Evolutionary conservation across 371 early-diverging fungal genomes (phyloP), one percentile per base, ranked within the genome.

Genomic region (Smittium culicis): DNA sequence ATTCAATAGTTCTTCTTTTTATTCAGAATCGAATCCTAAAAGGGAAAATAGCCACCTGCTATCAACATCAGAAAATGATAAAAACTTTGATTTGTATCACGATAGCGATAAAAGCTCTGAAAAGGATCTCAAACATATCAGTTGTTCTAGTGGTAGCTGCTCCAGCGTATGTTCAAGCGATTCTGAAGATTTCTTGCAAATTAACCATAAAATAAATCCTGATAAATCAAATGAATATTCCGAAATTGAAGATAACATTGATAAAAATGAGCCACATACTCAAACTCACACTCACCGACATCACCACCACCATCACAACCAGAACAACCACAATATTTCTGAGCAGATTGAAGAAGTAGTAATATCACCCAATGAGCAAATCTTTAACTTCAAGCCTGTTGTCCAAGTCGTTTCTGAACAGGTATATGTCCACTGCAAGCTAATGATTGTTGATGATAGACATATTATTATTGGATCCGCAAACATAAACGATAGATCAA

Each of bases 401-500:
- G 69, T 73, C 35, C 73, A 78, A 35, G 61, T 77, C 5, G 88
- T 90, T 0, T 88, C 87, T 3, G 94, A 96, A 73, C 81, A 88
- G 61, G 75, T 94, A 45, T 94, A 96, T 72, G 84, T 94, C 60
- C 96, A 96, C 76, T 86, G 88, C 71, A 96, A 96, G 72, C 70
- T 94, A 54, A 83, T 94, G 85, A 92, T 96, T 71, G 86, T 91
- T 1, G 96, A 96, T 75, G 93, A 92, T 68, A 80, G 82, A 8
- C 81, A 82, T 66, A 87, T 87, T 34, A 76, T 96, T 34, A 82
- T 89, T 78, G 96, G 96, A 1, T 90, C 90, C 29, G 90, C 93
- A 66, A 94, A 94, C 77, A 79, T 95, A 71, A 96, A 96, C 75
- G 91, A 91, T 73, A 82, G 96, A 27, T 90, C 91, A 0, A 85